Base-by-base conservation (phyloP, 371 early-diverging fungal genomes). In the Haplosporangium sp. region DNA sequence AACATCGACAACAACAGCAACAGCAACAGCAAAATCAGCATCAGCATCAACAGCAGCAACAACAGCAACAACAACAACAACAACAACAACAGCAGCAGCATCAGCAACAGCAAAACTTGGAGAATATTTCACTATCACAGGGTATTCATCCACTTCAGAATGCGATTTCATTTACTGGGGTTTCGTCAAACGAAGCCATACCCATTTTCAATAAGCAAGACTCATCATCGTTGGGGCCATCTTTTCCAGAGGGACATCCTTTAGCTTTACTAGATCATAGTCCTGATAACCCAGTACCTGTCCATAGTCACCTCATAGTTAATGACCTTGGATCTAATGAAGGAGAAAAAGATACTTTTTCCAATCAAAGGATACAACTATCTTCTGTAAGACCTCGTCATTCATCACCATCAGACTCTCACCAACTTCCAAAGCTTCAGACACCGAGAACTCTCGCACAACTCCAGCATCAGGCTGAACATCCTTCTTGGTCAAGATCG, bases 391-490 rank as follows among this genome's bases (percentile, higher is more conserved):
- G 44, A 4, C 65, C 47, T 2, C 55, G 56, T 13, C 72, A 65
- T 48, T 60, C 61, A 2, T 27, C 61, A 0, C 17, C 50, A 0
- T 39, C 61, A 1, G 61, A 67, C 38, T 53, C 68, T 0, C 40
- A 61, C 34, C 58, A 56, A 2, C 63, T 77, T 9, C 78, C 78
- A 4, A 69, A 69, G 59, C 9, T 77, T 17, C 78, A 77, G 48
- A 77, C 78, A 0, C 78, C 69, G n/a, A 61, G 78, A 27, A 65
- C 69, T 37, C 42, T 77, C 15, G 78, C 78, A 2, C 78, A 77
- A 44, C 62, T 66, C 0, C 78, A 77, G 61, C 78, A 77, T 35
- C 78, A 72, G 39, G 27, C 48, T 10, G 70, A 63, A 9, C 69
- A 69, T 20, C 56, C 47, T 4, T 37, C 78, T 15, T 77, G 78